Percentiles rank a stretch among this genome's conserved stretches.
Conservation (phyloP, 371 early-diverging fungal genomes). For the Gilbertella persicaria region DNA sequence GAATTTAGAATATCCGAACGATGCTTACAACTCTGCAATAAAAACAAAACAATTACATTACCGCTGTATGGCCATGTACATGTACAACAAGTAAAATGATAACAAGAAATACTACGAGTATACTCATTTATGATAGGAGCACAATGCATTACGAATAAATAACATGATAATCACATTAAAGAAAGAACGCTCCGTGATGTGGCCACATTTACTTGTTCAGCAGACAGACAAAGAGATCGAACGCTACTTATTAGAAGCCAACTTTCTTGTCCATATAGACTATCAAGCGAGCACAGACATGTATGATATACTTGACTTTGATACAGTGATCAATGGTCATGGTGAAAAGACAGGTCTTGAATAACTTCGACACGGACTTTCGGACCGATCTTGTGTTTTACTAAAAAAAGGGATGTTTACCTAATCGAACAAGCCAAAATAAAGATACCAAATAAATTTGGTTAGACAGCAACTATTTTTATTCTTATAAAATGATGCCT, state of each 20-base stretch:
- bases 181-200: slow-evolving; percentile 9
- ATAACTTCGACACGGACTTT: slow-evolving; percentile 15
- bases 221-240: slow-evolving; percentile 12
- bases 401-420: too few species aligned
- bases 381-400: slow-evolving; percentile 16
- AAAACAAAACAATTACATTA: slow-evolving; percentile 6
- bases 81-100: slow-evolving; percentile 4
- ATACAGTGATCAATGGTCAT: slow-evolving; percentile 22
- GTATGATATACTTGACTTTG: slow-evolving; percentile 22
- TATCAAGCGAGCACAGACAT: neutral
- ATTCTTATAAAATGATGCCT: too few species aligned
- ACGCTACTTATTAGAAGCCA: slow-evolving; percentile 4
- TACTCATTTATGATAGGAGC: slow-evolving; percentile 1
- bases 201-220: slow-evolving; percentile 22
- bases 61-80: slow-evolving; percentile 10
- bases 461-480: too few species aligned
- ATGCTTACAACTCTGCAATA: slow-evolving; percentile 3
- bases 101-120: neutral
- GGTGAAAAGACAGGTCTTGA: slow-evolving; percentile 28
- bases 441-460: too few species aligned
- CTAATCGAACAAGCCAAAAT: too few species aligned
- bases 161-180: slow-evolving; percentile 7
- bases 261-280: slow-evolving; percentile 4
- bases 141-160: slow-evolving; percentile 1
- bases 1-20: slow-evolving; percentile 2